phyloP scores from a whole-genome alignment of 371 early-diverging fungal genomes.

The Mucor piriformis region DNA sequence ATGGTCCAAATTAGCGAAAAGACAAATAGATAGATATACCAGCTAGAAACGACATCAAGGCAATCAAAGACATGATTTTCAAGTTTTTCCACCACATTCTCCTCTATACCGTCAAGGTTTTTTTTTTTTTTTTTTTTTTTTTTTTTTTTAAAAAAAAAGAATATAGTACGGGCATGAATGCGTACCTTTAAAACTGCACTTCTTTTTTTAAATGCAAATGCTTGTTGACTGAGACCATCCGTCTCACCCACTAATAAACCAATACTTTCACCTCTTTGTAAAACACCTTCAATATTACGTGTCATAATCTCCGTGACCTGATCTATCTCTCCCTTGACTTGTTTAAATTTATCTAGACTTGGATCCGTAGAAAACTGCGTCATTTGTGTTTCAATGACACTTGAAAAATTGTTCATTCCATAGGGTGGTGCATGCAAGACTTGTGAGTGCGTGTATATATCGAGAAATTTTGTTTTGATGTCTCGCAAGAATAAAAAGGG shows the following conservation, averaged over 20 bases:
- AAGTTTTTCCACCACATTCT: slow-evolving; percentile 95
- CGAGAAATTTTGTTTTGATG: slow-evolving; percentile 67
- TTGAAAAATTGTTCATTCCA: slow-evolving; percentile 84
- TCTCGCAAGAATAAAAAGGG: slow-evolving; percentile 92
- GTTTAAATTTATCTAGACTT: slow-evolving; percentile 75
- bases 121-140: too few species aligned
- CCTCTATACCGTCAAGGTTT: slow-evolving; percentile 29
- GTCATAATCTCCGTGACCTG: slow-evolving; percentile 95
- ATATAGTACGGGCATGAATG: not conserved
- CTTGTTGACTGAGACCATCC: slow-evolving; percentile 83
- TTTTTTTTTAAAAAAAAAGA: too few species aligned
- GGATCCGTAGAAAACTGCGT: slow-evolving; percentile 73
- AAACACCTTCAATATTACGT: slow-evolving; percentile 82
- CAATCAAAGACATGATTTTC: slow-evolving; percentile 74
- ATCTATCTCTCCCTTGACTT: slow-evolving; percentile 89
- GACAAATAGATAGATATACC: not conserved
- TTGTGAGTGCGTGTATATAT: slow-evolving; percentile 61
- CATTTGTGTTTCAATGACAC: slow-evolving; percentile 81
- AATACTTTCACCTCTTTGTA: slow-evolving; percentile 91
- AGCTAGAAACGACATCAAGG: slow-evolving; percentile 67
- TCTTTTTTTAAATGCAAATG: slow-evolving; percentile 88
- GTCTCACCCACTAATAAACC: slow-evolving; percentile 92
- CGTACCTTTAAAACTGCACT: slow-evolving; percentile 74
- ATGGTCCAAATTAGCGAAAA: not conserved
- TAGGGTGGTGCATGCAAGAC: slow-evolving; percentile 69